Base-by-base conservation (phyloP, 345 rosid species). In the Trapa incisa region DNA sequence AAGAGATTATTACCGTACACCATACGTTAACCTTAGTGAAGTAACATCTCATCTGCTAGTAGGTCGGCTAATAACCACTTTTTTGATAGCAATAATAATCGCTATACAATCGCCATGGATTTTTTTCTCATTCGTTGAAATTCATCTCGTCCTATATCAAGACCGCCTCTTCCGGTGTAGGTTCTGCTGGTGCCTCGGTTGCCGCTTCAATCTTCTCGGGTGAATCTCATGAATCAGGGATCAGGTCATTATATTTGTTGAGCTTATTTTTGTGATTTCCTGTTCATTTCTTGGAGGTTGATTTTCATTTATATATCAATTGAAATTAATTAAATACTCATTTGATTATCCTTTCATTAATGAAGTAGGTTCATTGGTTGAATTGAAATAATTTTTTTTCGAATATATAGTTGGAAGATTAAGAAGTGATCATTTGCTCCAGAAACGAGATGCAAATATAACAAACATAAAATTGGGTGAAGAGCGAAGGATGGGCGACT, bases 141-240 rank as follows among this genome's bases (percentile, higher is more conserved):
- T 88, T 94, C 75, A 86, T 94, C 68, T 94, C 97, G 17, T 85
- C 95, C 13, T 94, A 88, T 45, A 76, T 94, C 68, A 83, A 84
- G 73, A 88, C 97, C 52, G 98, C 98, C 61, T 93, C 98, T 48
- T 87, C 96, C 45, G 97, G 98, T 61, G 98, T 93, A 32, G 87
- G 95, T 48, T 84, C 97, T 58, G 97, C 96, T 58, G 78, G 86
- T 47, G 89, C 91, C 33, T 85, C 98, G 37, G 92, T 86, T 45
- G 89, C 98, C 65, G 87, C 96, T 17, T 90, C 98, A 7, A 80
- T 93, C 48, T 80, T 96, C 45, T 81, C 97, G 43, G 71, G 89
- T 5, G 92, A 86, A 68, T 67, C 79, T 0, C 80, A 71, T 1
- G 87, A 80, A 60, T 52, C 41, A 94, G 77, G 69, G 99, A 94